Evolutionary conservation across 148 eudicot genomes (phyloP).

Genomic region (Rheum nobile): DNA sequence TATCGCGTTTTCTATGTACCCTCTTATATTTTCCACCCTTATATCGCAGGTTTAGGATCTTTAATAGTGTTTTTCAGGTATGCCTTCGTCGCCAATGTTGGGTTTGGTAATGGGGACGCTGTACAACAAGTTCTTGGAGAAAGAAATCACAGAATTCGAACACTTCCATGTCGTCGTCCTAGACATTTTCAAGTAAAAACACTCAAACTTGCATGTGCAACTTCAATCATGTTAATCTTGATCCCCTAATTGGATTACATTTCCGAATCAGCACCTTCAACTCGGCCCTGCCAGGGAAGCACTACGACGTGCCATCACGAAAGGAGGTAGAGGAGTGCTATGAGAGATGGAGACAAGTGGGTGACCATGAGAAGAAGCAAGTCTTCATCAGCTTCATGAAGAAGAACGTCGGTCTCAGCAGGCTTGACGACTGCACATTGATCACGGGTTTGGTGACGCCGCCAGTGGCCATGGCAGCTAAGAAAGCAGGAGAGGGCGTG

Average conservation of each 20-base stretch:
- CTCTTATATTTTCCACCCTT: background rate
- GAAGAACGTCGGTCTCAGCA: slow-evolving; percentile 32
- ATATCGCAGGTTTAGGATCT: background rate
- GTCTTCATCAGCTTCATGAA: slow-evolving; percentile 51
- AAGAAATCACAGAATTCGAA: slow-evolving; percentile 38
- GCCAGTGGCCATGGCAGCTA: slow-evolving; percentile 89
- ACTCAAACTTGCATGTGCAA: background rate
- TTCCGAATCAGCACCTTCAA: slow-evolving; percentile 50
- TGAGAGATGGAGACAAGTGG: slow-evolving; percentile 25
- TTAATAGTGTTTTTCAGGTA: slow-evolving; percentile 14
- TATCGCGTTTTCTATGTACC: background rate
- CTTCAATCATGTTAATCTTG: slow-evolving; percentile 3
- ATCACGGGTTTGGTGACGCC: slow-evolving; percentile 78
- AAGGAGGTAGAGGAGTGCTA: slow-evolving; percentile 39
- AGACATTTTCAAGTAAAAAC: slow-evolving; percentile 62
- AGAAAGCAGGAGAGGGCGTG: slow-evolving; percentile 68
- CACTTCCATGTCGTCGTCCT: slow-evolving; percentile 66
- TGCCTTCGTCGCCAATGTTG: slow-evolving; percentile 47
- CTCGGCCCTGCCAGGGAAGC: slow-evolving; percentile 83
- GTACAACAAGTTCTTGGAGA: slow-evolving; percentile 38
- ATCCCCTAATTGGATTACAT: background rate
- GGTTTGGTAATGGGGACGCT: slow-evolving; percentile 44
- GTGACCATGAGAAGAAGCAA: slow-evolving; percentile 23
- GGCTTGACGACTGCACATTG: slow-evolving; percentile 46
- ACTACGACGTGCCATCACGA: slow-evolving; percentile 54